Evolutionary conservation across 257 asterid genomes (phyloP).

Genomic region (Primulina tabacum): DNA sequence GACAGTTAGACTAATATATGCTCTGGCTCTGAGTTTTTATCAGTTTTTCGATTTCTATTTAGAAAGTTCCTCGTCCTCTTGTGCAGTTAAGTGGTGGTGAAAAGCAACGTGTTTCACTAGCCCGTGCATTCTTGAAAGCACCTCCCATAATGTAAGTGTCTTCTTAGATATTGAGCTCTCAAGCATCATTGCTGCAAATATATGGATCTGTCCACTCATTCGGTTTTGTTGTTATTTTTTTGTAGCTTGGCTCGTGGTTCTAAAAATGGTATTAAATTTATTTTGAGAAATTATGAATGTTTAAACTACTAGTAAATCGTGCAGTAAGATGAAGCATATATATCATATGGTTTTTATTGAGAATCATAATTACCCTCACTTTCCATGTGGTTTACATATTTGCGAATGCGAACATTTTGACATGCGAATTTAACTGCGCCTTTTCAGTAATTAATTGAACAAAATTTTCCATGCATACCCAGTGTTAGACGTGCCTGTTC

Average conservation of each 20-base stretch:
- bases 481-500: too few relatives aligned
- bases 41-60: slow-evolving; percentile 6
- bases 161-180: not conserved
- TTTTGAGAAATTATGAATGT: not conserved
- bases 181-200: not conserved
- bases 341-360: not conserved
- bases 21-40: slow-evolving; percentile 1
- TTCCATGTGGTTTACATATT: not conserved
- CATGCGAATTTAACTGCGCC: not conserved
- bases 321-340: not conserved
- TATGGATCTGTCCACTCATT: slow-evolving; percentile 11
- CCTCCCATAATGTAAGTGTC: slow-evolving; percentile 79
- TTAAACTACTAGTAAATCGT: not conserved
- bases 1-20: slow-evolving; percentile 13
- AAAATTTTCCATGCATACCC: too few relatives aligned
- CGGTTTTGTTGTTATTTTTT: slow-evolving; percentile 2
- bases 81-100: slow-evolving; percentile 98
- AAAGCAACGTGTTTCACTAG: slow-evolving; percentile 97
- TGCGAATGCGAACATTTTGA: not conserved
- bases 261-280: not conserved
- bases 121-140: slow-evolving; percentile 95
- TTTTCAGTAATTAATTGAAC: not conserved
- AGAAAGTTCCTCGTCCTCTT: slow-evolving; percentile 21
- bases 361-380: not conserved
- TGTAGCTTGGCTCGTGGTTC: not conserved